Percentiles rank a stretch among this genome's conserved stretches.
phyloP scores from a whole-genome alignment of 2,329 filamentous ascomycete species.

The Ceratocystis papillata region DNA sequence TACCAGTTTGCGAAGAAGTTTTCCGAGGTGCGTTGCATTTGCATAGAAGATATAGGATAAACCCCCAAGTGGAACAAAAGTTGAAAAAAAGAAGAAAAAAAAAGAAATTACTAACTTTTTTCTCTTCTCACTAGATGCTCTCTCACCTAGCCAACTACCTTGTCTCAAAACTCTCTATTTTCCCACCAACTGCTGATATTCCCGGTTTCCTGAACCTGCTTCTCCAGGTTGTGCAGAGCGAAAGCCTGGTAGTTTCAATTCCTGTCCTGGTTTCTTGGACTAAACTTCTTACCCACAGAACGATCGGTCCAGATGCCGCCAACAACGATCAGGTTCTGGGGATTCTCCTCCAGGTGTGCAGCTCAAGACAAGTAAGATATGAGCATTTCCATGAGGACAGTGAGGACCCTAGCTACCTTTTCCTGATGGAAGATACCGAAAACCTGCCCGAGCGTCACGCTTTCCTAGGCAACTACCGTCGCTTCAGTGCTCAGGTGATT shows the following conservation, averaged over 20 bases:
- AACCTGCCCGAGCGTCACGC: conserved; percentile 88
- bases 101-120: conserved; percentile 10
- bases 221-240: conserved; percentile 66
- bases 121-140: conserved; percentile 49
- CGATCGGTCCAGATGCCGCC: conserved; percentile 54
- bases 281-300: conserved; percentile 60
- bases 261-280: conserved; percentile 86
- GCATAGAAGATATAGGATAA: background rate
- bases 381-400: conserved; percentile 76
- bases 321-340: conserved; percentile 54
- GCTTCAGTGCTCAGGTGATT: conserved; percentile 79
- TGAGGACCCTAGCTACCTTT: conserved; percentile 65
- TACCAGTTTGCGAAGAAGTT: conserved; percentile 90
- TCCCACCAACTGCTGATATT: conserved; percentile 55
- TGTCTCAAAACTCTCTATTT: conserved; percentile 59
- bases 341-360: conserved; percentile 70
- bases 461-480: conserved; percentile 88
- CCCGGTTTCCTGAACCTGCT: conserved; percentile 69
- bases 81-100: too few relatives aligned
- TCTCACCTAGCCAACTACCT: conserved; percentile 77
- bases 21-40: conserved; percentile 56
- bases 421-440: conserved; percentile 87
- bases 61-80: background rate
- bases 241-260: conserved; percentile 86
- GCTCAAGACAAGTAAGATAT: conserved; percentile 72